Evolutionary conservation across 305 asterid species (phyloP).

Genomic region (Rubia occidens): DNA sequence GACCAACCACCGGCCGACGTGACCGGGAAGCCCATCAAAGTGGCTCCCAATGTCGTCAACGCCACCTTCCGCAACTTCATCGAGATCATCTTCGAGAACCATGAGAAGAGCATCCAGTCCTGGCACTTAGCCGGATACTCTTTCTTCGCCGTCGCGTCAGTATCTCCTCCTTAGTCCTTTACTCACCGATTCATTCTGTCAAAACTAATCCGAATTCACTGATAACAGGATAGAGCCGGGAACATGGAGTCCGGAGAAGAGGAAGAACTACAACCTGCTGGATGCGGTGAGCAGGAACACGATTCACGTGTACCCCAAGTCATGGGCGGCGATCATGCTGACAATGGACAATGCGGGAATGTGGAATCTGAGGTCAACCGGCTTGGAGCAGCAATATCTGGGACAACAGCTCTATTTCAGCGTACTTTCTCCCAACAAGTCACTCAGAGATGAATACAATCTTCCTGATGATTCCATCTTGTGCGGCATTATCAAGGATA

Average conservation of each 20-base stretch:
- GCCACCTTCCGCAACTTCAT: slow-evolving; percentile 44
- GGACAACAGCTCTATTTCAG: slow-evolving; percentile 66
- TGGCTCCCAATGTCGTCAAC: slow-evolving; percentile 48
- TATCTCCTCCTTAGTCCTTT: not conserved
- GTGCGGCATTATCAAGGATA: slow-evolving; percentile 46
- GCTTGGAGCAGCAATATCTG: slow-evolving; percentile 39
- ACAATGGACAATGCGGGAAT: slow-evolving; percentile 66
- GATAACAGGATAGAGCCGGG: slow-evolving; percentile 57
- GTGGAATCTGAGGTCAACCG: slow-evolving; percentile 53
- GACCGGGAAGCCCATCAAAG: slow-evolving; percentile 18
- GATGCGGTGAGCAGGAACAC: slow-evolving; percentile 69
- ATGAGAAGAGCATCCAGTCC: slow-evolving; percentile 47
- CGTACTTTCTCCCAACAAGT: slow-evolving; percentile 40
- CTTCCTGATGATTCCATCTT: slow-evolving; percentile 28
- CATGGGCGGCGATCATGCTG: slow-evolving; percentile 66
- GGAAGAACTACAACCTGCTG: slow-evolving; percentile 49
- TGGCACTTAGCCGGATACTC: slow-evolving; percentile 69
- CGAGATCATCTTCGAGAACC: slow-evolving; percentile 62
- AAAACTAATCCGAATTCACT: not conserved
- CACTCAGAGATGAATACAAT: slow-evolving; percentile 53
- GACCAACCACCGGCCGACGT: slow-evolving; percentile 31
- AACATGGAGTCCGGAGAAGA: slow-evolving; percentile 45
- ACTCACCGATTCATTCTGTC: too few species aligned
- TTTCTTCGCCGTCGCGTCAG: slow-evolving; percentile 60
- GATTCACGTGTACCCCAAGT: slow-evolving; percentile 57